phyloP scores from a whole-genome alignment of 305 asterid species.

The Solanum chacoense region DNA sequence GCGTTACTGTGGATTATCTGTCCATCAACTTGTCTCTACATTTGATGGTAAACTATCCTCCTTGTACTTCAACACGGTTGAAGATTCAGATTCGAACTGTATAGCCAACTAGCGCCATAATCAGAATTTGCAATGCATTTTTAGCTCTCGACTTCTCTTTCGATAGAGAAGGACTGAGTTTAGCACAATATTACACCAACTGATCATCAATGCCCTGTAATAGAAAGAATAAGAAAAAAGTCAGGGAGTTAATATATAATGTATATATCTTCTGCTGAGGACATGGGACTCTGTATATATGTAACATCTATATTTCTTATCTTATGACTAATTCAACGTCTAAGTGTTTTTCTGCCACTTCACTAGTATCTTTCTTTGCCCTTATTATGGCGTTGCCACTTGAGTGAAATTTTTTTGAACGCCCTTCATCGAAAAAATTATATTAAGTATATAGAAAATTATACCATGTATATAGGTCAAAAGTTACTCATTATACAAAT shows the following conservation, averaged over 20 bases:
- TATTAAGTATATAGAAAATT: neutral
- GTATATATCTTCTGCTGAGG: neutral
- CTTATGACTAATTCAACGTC: neutral
- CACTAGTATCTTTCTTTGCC: neutral
- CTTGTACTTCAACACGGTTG: constrained; percentile 57
- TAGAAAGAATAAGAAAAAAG: neutral
- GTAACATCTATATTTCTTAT: neutral
- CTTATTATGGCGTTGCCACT: neutral
- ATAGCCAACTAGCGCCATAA: constrained; percentile 11
- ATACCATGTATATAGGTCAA: neutral
- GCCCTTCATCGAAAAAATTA: neutral
- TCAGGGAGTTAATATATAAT: neutral
- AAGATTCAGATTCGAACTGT: constrained; percentile 31
- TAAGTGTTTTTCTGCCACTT: neutral
- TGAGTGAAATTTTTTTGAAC: neutral
- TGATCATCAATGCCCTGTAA: neutral
- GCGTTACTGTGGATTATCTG: constrained; percentile 64
- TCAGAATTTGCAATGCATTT: neutral
- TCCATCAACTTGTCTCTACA: constrained; percentile 54
- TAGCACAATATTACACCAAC: neutral
- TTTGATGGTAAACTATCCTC: constrained; percentile 63
- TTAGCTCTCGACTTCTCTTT: neutral
- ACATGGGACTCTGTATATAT: neutral
- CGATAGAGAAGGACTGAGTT: neutral
- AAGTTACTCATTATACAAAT: neutral